phyloP scores from a whole-genome alignment of 148 eudicot species.

The Diospyros lotus region DNA sequence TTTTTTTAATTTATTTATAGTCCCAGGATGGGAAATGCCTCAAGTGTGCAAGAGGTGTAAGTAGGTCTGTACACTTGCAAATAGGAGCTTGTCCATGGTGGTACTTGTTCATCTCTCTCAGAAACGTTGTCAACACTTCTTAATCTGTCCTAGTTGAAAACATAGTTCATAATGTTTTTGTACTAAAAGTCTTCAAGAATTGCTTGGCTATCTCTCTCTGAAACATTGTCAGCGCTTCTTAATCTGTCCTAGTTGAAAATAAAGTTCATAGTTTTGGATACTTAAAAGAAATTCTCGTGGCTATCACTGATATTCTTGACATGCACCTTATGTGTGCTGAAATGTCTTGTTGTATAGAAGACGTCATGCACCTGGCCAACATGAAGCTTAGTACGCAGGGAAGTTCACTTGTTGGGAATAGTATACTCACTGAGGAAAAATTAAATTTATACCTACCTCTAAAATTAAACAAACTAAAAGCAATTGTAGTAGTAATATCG shows the following conservation, averaged over 20 bases:
- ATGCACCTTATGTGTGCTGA: background rate
- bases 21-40: background rate
- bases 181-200: too few relatives aligned
- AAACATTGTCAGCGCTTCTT: background rate
- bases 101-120: background rate
- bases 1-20: background rate
- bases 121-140: background rate
- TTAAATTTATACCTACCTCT: background rate
- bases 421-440: background rate
- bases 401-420: background rate
- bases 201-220: too few relatives aligned
- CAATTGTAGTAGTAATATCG: background rate
- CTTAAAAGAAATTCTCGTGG: background rate
- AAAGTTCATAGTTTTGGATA: background rate
- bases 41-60: background rate
- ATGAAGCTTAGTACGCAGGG: background rate
- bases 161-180: too few relatives aligned
- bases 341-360: background rate
- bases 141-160: background rate
- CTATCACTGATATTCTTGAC: background rate
- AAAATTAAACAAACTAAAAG: background rate
- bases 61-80: background rate
- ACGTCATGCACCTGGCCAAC: background rate
- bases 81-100: constrained; percentile 1
- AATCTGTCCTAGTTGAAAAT: background rate